Conservation (phyloP, 2,329 filamentous ascomycete species). For the Clarireedia paspali region DNA sequence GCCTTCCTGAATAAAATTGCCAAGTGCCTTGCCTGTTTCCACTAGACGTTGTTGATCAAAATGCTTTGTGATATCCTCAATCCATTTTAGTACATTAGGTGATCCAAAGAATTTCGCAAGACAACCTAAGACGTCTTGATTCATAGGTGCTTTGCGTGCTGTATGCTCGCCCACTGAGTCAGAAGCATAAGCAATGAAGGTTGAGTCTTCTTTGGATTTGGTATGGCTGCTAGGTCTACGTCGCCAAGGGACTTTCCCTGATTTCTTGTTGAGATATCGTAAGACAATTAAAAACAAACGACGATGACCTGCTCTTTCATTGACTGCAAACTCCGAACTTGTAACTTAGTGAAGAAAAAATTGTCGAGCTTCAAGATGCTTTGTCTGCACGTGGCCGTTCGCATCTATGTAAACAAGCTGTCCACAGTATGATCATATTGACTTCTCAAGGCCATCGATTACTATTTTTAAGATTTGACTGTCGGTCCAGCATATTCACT, state of each 20-base stretch:
- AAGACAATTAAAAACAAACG: constrained; percentile 25
- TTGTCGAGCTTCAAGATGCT: constrained; percentile 26
- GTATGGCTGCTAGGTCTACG: not conserved
- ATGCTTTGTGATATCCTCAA: constrained; percentile 22
- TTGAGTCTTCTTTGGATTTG: not conserved
- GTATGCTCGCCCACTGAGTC: constrained; percentile 24
- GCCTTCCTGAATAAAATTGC: constrained; percentile 17
- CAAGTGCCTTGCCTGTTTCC: constrained; percentile 20
- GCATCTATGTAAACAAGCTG: constrained; percentile 26
- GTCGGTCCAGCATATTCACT: too few species aligned
- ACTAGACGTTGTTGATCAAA: constrained; percentile 19
- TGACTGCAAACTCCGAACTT: constrained; percentile 23
- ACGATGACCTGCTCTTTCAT: constrained; percentile 17
- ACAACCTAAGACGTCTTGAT: constrained; percentile 15
- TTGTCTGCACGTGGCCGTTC: constrained; percentile 17
- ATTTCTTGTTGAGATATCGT: constrained; percentile 16
- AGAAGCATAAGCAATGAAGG: constrained; percentile 22
- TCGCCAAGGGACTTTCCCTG: constrained; percentile 8
- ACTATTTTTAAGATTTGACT: constrained; percentile 23
- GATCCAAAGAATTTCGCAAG: constrained; percentile 23
- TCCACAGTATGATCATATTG: constrained; percentile 26
- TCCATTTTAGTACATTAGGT: constrained; percentile 24
- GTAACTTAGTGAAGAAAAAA: constrained; percentile 22
- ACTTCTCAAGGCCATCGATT: constrained; percentile 18
- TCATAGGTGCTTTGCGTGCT: constrained; percentile 8